Percentiles rank a stretch among this genome's conserved stretches.
phyloP scores from a whole-genome alignment of 768 basidiomycete genomes.

The Mycena alexandri region DNA sequence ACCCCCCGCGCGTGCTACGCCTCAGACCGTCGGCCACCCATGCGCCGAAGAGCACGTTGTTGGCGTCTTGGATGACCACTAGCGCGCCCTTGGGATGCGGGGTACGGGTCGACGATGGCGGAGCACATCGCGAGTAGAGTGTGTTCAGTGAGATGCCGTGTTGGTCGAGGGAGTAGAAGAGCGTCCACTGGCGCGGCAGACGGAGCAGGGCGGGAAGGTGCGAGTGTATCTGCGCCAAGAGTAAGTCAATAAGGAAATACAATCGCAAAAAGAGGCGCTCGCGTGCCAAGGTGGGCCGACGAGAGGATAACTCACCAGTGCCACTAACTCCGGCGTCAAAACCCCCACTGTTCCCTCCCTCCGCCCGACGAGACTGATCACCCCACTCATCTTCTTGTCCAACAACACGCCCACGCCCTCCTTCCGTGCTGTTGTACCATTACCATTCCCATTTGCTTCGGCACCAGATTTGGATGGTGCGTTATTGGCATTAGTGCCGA shows the following conservation, averaged over 20 bases:
- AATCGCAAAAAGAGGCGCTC: neutral
- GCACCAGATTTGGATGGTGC: neutral
- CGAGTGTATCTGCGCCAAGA: conserved; percentile 67
- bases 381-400: conserved; percentile 61
- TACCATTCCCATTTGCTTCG: conserved; percentile 27
- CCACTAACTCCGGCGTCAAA: conserved; percentile 66
- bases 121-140: conserved; percentile 77
- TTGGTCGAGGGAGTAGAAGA: conserved; percentile 93
- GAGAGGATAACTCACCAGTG: conserved; percentile 61
- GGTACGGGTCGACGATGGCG: conserved; percentile 47
- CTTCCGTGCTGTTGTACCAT: conserved; percentile 28
- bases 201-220: conserved; percentile 81
- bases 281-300: conserved; percentile 9
- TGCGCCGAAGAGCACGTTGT: conserved; percentile 80
- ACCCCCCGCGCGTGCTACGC: conserved; percentile 69
- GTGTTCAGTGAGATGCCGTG: conserved; percentile 95
- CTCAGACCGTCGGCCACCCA: conserved; percentile 84
- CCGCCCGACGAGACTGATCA: conserved; percentile 67
- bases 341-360: conserved; percentile 67
- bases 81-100: conserved; percentile 60
- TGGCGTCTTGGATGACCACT: conserved; percentile 74
- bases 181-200: conserved; percentile 78
- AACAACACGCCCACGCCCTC: conserved; percentile 58
- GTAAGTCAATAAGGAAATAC: neutral
- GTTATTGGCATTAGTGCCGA: neutral